phyloP scores from a whole-genome alignment of 768 basidiomycete genomes.

The Hypholoma fasciculare region DNA sequence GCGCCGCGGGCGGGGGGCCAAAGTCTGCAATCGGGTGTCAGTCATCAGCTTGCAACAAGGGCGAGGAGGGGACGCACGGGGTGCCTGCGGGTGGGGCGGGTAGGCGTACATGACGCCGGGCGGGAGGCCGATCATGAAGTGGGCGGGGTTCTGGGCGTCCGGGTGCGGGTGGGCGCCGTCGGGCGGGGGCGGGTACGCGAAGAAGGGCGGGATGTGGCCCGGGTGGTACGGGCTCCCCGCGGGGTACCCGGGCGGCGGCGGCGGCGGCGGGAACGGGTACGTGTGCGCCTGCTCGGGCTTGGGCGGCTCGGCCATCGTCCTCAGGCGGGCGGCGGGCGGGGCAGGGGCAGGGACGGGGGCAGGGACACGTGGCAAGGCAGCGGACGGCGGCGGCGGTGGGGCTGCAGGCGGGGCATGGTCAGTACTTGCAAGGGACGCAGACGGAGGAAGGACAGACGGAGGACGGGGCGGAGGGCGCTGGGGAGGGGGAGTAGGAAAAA shows the following conservation, averaged over 20 bases:
- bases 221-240: conserved; percentile 31
- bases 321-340: no score
- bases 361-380: neutral
- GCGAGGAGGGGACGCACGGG: conserved; percentile 25
- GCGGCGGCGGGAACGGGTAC: conserved; percentile 31
- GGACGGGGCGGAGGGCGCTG: conserved; percentile 4
- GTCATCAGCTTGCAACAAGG: neutral
- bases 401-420: neutral
- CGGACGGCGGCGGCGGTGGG: neutral
- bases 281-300: conserved; percentile 27
- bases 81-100: conserved; percentile 38
- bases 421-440: conserved; percentile 4
- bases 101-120: conserved; percentile 47
- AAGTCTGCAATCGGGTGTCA: conserved; percentile 21
- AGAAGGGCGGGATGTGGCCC: conserved; percentile 39
- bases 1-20: conserved; percentile 23
- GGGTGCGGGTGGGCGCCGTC: conserved; percentile 34
- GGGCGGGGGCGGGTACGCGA: conserved; percentile 40
- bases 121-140: conserved; percentile 41
- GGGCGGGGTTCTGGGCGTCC: conserved; percentile 33
- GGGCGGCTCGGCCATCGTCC: conserved; percentile 33
- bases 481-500: conserved; percentile 28
- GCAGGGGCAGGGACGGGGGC: neutral
- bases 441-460: conserved; percentile 7
- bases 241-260: conserved; percentile 24